Base-by-base conservation (phyloP, 495 filamentous ascomycete genomes). In the Neurospora sp. region DNA sequence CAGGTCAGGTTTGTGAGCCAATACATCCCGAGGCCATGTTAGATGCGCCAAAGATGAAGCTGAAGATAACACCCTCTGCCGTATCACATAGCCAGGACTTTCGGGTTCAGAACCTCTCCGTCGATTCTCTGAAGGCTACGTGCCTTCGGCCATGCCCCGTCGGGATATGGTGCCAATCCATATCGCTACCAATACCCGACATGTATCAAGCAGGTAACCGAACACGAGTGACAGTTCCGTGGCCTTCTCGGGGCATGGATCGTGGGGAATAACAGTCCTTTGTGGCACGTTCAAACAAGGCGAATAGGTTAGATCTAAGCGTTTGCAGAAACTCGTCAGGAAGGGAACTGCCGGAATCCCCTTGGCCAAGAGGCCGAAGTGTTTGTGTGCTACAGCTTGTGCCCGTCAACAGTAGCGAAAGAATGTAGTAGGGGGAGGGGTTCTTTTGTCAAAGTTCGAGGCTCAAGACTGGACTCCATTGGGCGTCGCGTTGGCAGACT, bases 381-480 rank as follows among this genome's bases (percentile, higher is more conserved):
- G 53, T 16, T 66, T 66, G 22, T 18, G 53, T 66, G 53, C 53
- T 35, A 66, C 53, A 66, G 53, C 53, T 66, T 35, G 53, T 66
- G 53, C 27, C 53, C 14, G 22, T 66, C 53, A 66, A 66, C 27
- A 66, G 14, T 66, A 66, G 53, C 53, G 7, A 66, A 37, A 37
- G 6, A 31, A 18, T 66, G 27, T 18, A 66, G 53, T 35, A 8
- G 5, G 48, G 53, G 27, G 53, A 18, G 14, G 53, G 27, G 14
- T 66, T 37, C 14, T 66, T 35, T 35, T 66, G 53, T 18, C 14
- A 37, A 35, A 35, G 27, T 66, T 8, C 14, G 53, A 66, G 14
- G 53, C 68, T 70, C 61, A 73, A 18, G 73, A 35, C n/a, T 53
- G 61, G 68, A 41, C 40, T 11, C 74, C 76, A 48, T 74, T 48